Conservation (phyloP, 768 basidiomycete species). For the Boletus tomentosulus region DNA sequence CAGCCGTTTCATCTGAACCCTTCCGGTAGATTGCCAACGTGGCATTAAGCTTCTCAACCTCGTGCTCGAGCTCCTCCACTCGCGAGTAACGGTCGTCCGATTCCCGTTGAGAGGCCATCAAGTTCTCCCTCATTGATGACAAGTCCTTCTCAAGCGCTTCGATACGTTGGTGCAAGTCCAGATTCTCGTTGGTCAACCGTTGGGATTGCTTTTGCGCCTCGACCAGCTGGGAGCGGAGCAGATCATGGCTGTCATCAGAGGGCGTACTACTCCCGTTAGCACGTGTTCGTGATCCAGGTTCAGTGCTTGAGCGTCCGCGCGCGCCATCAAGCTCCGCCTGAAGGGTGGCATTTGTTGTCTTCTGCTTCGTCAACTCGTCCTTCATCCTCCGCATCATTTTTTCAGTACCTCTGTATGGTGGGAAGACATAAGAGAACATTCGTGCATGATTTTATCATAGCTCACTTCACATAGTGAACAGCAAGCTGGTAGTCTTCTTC, state of each 20-base stretch:
- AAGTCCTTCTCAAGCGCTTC: constrained; percentile 74
- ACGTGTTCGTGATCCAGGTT: constrained; percentile 46
- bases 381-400: constrained; percentile 97
- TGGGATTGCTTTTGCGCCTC: constrained; percentile 78
- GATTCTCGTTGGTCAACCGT: constrained; percentile 68
- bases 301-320: constrained; percentile 56
- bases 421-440: constrained; percentile 12
- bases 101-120: constrained; percentile 70
- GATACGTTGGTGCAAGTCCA: constrained; percentile 68
- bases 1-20: constrained; percentile 68
- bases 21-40: constrained; percentile 71
- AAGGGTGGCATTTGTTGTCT: constrained; percentile 70
- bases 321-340: constrained; percentile 78
- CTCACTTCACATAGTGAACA: constrained; percentile 95
- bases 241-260: constrained; percentile 65
- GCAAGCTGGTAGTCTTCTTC: constrained; percentile 96
- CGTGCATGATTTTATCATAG: constrained; percentile 20
- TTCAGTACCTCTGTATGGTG: constrained; percentile 75
- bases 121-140: constrained; percentile 61
- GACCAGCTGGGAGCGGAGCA: constrained; percentile 63
- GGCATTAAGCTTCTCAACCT: constrained; percentile 71
- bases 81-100: constrained; percentile 73
- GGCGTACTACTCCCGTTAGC: constrained; percentile 79
- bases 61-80: constrained; percentile 76
- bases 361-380: constrained; percentile 91